Conservation (phyloP, 1,284 basidiomycete genomes). For the Irpex lacteus region DNA sequence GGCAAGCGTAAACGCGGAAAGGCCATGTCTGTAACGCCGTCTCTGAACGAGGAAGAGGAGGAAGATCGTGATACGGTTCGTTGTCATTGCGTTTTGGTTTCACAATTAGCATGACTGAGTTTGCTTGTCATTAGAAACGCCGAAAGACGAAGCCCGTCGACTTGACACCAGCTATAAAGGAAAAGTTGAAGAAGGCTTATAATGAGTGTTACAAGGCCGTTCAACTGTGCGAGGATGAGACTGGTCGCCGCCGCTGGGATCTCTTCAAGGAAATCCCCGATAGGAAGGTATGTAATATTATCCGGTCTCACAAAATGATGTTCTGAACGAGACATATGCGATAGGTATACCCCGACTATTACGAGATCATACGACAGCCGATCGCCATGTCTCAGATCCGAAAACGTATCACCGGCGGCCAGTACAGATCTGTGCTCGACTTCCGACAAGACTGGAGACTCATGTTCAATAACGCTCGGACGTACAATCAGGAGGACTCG, state of each 20-base stretch:
- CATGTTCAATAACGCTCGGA: conserved; percentile 93
- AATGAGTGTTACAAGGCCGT: conserved; percentile 82
- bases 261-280: conserved; percentile 82
- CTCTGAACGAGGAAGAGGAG: conserved; percentile 67
- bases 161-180: conserved; percentile 52
- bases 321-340: background rate
- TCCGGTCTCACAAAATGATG: background rate
- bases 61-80: conserved; percentile 64
- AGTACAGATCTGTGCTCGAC: conserved; percentile 74
- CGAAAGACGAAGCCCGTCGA: conserved; percentile 65
- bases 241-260: conserved; percentile 77
- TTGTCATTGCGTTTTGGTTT: conserved; percentile 2
- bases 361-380: conserved; percentile 59
- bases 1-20: conserved; percentile 74
- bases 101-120: background rate
- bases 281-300: conserved; percentile 49
- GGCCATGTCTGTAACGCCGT: conserved; percentile 75
- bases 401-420: conserved; percentile 71
- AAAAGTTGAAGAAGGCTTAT: conserved; percentile 85
- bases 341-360: conserved; percentile 91
- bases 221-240: conserved; percentile 68
- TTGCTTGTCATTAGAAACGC: conserved; percentile 58
- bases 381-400: conserved; percentile 89
- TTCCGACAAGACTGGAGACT: conserved; percentile 83
- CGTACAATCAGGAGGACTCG: conserved; percentile 86